Evolutionary conservation across 108 stramenopile species (phyloP).

Genomic region (Skeletonema marinoi): DNA sequence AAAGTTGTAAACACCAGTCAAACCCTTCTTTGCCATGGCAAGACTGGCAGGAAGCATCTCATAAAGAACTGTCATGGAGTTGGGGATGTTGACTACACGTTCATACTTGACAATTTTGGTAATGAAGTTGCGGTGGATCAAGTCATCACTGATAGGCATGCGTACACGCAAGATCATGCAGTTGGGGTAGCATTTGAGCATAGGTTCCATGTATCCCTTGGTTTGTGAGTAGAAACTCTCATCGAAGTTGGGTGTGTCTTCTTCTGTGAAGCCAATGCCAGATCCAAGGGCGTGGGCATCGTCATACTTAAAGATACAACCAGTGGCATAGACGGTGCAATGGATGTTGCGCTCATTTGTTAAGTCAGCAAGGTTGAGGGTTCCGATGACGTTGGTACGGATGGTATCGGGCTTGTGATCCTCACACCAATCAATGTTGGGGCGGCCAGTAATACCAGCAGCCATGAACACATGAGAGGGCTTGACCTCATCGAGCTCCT

Average conservation of each 20-base stretch:
- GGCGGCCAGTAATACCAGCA: conserved; percentile 99
- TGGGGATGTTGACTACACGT: conserved; percentile 97
- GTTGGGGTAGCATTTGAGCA: conserved; percentile 87
- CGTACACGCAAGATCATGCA: conserved; percentile 95
- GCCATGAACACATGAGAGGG: conserved; percentile 98
- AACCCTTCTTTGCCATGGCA: conserved; percentile 89
- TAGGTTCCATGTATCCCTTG: conserved; percentile 98
- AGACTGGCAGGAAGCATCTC: conserved; percentile 97
- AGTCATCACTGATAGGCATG: conserved; percentile 99
- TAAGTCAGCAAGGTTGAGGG: conserved; percentile 93
- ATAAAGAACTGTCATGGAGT: conserved; percentile 97
- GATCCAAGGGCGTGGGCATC: conserved; percentile 90
- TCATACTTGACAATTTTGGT: conserved; percentile 99
- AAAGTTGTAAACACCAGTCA: conserved; percentile 99
- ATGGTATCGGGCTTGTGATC: conserved; percentile 95
- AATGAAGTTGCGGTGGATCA: conserved; percentile 96
- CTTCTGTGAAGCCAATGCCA: conserved; percentile 97
- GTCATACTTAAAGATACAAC: conserved; percentile 99
- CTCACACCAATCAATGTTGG: conserved; percentile 99
- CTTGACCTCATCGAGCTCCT: conserved; percentile 88
- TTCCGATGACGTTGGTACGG: conserved; percentile 97
- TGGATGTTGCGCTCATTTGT: conserved; percentile 89
- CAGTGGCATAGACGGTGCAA: conserved; percentile 98
- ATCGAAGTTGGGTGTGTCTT: conserved; percentile 95
- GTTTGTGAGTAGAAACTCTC: conserved; percentile 99